Percentiles rank a stretch among this genome's conserved stretches.
Evolutionary conservation across 768 basidiomycete genomes (phyloP).

Genomic region (Amanita pallidorosea): DNA sequence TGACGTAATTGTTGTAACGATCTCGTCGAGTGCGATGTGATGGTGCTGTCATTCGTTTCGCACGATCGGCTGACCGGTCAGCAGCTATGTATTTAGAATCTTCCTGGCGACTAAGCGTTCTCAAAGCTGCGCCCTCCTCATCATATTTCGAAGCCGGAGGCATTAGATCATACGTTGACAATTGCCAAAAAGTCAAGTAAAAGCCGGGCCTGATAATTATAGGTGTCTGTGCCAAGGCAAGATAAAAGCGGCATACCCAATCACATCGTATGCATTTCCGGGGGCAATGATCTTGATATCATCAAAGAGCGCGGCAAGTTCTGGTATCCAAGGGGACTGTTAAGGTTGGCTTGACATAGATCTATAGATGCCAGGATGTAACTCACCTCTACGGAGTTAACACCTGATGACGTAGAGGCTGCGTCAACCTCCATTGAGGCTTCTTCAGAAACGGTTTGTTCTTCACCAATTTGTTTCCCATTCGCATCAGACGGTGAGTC

Average conservation of each 20-base stretch:
- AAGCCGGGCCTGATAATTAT: slow-evolving; percentile 62
- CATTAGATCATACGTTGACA: slow-evolving; percentile 81
- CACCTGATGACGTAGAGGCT: slow-evolving; percentile 13
- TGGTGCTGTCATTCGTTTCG: slow-evolving; percentile 43
- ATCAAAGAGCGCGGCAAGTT: slow-evolving; percentile 62
- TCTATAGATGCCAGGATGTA: not conserved
- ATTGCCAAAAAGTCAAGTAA: slow-evolving; percentile 95
- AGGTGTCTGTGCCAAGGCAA: slow-evolving; percentile 1
- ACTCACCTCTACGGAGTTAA: slow-evolving; percentile 28
- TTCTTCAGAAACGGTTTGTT: slow-evolving; percentile 26
- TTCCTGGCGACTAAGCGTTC: slow-evolving; percentile 55
- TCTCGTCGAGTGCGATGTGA: slow-evolving; percentile 55
- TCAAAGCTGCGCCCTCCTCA: slow-evolving; percentile 56
- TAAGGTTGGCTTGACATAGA: not conserved
- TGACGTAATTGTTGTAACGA: slow-evolving; percentile 50
- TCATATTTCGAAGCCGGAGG: slow-evolving; percentile 74
- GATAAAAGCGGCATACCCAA: slow-evolving; percentile 45
- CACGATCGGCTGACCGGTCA: slow-evolving; percentile 63
- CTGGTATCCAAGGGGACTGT: slow-evolving; percentile 74
- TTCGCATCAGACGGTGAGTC: slow-evolving; percentile 15
- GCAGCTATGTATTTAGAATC: slow-evolving; percentile 51
- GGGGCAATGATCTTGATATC: slow-evolving; percentile 69
- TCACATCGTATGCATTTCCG: slow-evolving; percentile 45
- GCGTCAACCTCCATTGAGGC: slow-evolving; percentile 43
- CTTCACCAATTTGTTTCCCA: slow-evolving; percentile 16